Evolutionary conservation across 2,329 filamentous ascomycete genomes (phyloP).

Genomic region (Waltergamsia citrina): DNA sequence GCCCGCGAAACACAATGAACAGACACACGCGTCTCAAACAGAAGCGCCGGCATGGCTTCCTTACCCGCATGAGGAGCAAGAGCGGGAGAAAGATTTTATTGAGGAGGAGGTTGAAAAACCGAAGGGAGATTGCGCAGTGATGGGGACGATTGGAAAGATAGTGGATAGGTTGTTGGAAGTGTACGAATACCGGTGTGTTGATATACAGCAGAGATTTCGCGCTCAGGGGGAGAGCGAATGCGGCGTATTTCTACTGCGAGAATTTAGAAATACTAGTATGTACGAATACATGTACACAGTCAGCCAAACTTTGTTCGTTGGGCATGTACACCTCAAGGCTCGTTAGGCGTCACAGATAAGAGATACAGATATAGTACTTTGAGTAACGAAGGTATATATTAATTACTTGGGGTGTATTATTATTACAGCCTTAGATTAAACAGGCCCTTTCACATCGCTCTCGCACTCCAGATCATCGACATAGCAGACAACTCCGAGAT

Average conservation of each 20-base stretch:
- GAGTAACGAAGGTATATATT: neutral
- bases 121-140: conserved; percentile 29
- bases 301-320: no score
- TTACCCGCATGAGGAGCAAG: conserved; percentile 38
- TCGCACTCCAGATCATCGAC: conserved; percentile 18
- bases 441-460: conserved; percentile 6
- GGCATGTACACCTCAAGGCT: no score
- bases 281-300: neutral
- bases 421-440: conserved; percentile 1
- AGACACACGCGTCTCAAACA: conserved; percentile 43
- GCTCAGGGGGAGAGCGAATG: no score
- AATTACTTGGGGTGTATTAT: neutral
- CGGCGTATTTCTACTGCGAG: no score
- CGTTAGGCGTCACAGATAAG: no score
- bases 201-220: no score
- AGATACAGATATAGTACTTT: neutral
- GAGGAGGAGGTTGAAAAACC: conserved; percentile 42
- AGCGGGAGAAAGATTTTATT: conserved; percentile 43
- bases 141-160: neutral
- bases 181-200: neutral
- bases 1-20: conserved; percentile 49
- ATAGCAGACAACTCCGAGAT: conserved; percentile 18
- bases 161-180: neutral
- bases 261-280: no score
- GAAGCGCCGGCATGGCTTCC: conserved; percentile 50